Evolutionary conservation across 2,329 filamentous ascomycete genomes (phyloP).

Genomic region (Hortaea werneckii): DNA sequence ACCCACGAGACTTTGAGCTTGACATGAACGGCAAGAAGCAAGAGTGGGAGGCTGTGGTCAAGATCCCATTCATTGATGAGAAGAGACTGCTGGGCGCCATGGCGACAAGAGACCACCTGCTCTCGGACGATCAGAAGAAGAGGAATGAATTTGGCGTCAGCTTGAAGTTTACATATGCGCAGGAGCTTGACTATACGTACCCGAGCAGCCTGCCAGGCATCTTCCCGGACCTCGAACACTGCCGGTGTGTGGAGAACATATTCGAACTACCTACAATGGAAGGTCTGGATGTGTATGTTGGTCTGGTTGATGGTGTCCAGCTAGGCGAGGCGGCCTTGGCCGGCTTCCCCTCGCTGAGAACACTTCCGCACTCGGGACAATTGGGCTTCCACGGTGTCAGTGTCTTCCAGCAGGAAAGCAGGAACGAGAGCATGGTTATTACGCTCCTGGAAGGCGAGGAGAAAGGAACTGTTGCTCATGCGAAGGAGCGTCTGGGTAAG

Average conservation of each 20-base stretch:
- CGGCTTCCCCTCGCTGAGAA: constrained; percentile 85
- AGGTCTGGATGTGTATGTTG: constrained; percentile 73
- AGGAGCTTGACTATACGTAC: constrained; percentile 68
- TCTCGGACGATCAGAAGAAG: constrained; percentile 67
- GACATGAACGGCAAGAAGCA: constrained; percentile 99
- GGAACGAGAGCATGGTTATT: constrained; percentile 92
- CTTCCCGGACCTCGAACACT: constrained; percentile 79
- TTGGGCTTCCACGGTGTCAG: constrained; percentile 83
- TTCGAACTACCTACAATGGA: constrained; percentile 91
- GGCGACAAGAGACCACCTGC: constrained; percentile 66
- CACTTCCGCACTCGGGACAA: constrained; percentile 69
- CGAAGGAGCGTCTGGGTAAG: constrained; percentile 71
- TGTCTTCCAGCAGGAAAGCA: constrained; percentile 90
- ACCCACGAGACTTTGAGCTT: constrained; percentile 89
- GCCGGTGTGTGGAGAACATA: constrained; percentile 88
- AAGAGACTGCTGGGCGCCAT: constrained; percentile 75
- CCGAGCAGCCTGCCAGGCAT: constrained; percentile 79
- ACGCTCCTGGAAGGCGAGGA: constrained; percentile 67
- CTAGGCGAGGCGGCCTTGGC: constrained; percentile 75
- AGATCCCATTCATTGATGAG: constrained; percentile 98
- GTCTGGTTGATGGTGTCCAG: constrained; percentile 73
- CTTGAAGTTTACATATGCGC: constrained; percentile 82
- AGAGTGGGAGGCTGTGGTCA: constrained; percentile 99
- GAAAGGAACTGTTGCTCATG: constrained; percentile 59
- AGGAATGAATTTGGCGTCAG: constrained; percentile 88